phyloP scores from a whole-genome alignment of 140 eudicot genomes.

The Senecio squalidus region DNA sequence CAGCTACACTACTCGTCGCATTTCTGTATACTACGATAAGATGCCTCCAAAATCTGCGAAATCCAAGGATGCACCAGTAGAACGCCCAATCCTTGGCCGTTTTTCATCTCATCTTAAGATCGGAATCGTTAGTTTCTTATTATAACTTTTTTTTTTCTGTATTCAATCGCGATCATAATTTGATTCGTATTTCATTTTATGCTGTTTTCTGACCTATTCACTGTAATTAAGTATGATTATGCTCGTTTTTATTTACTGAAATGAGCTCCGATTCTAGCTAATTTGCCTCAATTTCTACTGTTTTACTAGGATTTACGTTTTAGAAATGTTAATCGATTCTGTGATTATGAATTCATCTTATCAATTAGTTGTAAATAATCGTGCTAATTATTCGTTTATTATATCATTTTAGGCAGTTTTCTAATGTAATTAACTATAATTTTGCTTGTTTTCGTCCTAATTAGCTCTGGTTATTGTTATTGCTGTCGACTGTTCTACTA shows the following conservation, averaged over 20 bases:
- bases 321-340: no score
- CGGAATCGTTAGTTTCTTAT: constrained; percentile 63
- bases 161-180: background rate
- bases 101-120: constrained; percentile 97
- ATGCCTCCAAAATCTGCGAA: constrained; percentile 97
- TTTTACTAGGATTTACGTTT: background rate
- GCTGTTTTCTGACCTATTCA: constrained; percentile 1
- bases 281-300: background rate
- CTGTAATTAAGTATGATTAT: background rate
- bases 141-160: background rate
- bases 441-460: no score
- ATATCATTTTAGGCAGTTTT: no score
- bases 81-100: constrained; percentile 92
- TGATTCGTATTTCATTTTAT: background rate
- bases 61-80: constrained; percentile 92
- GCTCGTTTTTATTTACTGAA: background rate
- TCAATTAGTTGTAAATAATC: no score
- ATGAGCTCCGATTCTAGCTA: background rate
- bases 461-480: no score
- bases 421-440: no score
- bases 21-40: background rate
- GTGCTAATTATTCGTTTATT: no score
- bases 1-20: background rate
- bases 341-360: no score
- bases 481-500: no score